Evolutionary conservation across 1,284 basidiomycete genomes (phyloP), one percentile per base, ranked within the genome.

Genomic region (Apiotrichum siamense): DNA sequence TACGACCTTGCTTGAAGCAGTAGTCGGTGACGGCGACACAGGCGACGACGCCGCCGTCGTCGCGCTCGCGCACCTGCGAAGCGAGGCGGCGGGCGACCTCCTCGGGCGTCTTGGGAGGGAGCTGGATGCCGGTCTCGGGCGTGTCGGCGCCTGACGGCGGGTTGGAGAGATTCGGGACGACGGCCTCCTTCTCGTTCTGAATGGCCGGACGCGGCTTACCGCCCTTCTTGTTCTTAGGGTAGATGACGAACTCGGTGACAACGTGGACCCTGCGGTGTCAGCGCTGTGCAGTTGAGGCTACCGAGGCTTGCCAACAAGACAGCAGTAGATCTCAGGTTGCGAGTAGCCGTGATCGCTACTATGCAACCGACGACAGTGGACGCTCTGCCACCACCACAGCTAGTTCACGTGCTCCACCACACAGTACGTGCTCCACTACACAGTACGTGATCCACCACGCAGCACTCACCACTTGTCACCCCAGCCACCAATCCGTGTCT

Each of bases 381-480:
- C 9, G 15, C 9, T 31, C 29, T 31, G 9, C 29, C 29, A 31
- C 29, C 15, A 15, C 15, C 29, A 31, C n/a, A n/a, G n/a, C n/a
- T n/a, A n/a, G n/a, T n/a, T n/a, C n/a, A n/a, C n/a, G n/a, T n/a
- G n/a, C n/a, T n/a, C n/a, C n/a, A n/a, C n/a, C n/a, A n/a, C n/a
- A n/a, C n/a, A n/a, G n/a, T n/a, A n/a, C n/a, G n/a, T n/a, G n/a
- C n/a, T n/a, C n/a, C n/a, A n/a, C n/a, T n/a, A n/a, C n/a, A n/a
- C n/a, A n/a, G n/a, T n/a, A n/a, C 29, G 7, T 31, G 29, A 31
- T 31, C 29, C 29, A n/a, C n/a, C n/a, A n/a, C n/a, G n/a, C n/a
- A n/a, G n/a, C n/a, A 71, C 81, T 60, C 58, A 88, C 88, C 88
- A 91, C 80, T 92, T 92, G 44, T 84, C 77, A 54, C 89, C 88